These are phyloP conservation scores for Coemansia javaensis DNA, from an alignment of 192 early-diverging fungal genomes.

Conservation along the genomic window DNA sequence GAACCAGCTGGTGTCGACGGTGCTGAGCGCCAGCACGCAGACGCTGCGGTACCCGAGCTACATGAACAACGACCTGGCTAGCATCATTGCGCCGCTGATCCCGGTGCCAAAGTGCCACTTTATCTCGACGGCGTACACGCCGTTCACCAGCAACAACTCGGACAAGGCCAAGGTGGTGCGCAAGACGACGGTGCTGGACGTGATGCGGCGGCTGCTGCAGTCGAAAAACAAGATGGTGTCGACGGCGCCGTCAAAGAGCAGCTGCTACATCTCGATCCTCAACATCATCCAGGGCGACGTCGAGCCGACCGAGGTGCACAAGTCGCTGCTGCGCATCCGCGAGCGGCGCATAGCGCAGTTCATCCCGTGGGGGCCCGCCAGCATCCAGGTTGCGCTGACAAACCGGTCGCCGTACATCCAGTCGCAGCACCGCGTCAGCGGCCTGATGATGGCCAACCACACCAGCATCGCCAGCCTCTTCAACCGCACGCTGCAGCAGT, in stretches of 20 bases:
- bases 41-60: constrained; percentile 97
- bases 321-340: constrained; percentile 90
- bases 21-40: constrained; percentile 94
- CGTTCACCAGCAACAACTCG: constrained; percentile 88
- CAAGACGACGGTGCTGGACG: constrained; percentile 96
- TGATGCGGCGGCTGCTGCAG: constrained; percentile 94
- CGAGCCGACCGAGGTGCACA: constrained; percentile 98
- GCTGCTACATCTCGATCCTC: constrained; percentile 95
- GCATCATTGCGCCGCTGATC: constrained; percentile 91
- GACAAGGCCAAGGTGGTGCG: constrained; percentile 90
- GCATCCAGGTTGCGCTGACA: constrained; percentile 95
- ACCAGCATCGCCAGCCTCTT: constrained; percentile 92
- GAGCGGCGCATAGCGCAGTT: constrained; percentile 92
- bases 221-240: constrained; percentile 98
- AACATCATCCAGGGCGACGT: constrained; percentile 99
- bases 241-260: constrained; percentile 81
- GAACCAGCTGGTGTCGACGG: constrained; percentile 97
- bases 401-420: constrained; percentile 90
- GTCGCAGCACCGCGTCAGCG: constrained; percentile 89
- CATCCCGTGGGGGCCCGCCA: constrained; percentile 99
- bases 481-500: constrained; percentile 87
- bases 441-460: constrained; percentile 98
- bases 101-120: constrained; percentile 98
- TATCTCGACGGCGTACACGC: constrained; percentile 92
- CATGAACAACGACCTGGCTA: constrained; percentile 99